Evolutionary conservation across 768 basidiomycete species (phyloP), one percentile per base, ranked within the genome.

Genomic region (Mycena filopes): DNA sequence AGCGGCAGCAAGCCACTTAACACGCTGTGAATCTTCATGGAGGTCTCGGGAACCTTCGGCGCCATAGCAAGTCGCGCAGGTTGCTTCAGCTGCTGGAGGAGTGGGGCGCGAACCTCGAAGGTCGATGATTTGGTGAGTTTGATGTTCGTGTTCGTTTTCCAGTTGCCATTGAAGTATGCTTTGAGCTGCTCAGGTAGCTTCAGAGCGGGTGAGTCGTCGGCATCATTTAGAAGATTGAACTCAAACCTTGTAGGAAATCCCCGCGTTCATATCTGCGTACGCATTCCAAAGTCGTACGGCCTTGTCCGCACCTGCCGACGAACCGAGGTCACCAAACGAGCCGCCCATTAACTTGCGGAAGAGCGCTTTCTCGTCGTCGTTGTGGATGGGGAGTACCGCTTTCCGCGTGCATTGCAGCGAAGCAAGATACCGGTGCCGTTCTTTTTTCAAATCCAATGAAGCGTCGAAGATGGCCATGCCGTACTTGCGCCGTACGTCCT

Each of bases 351-450:
- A 20, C 3, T 25, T 12, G 1, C 18, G 16, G 25, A 48, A 48
- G 48, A 29, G 20, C 26, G 12, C 26, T 49, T 48, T 18, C 45
- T 49, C 2, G 12, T 26, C 3, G 1, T 4, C 1, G 29, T 11
- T 60, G n/a, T 61, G 46, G 25, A 67, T 21, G 0, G 65, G 65
- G 8, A 67, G 48, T 6, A 67, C 43, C 2, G 59, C n/a, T 25
- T 67, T 60, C 15, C 65, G 15, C 4, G 65, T 67, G 3, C 59
- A 53, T 26, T 65, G 64, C 1, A 58, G 38, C 0, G 47, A n/a
- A 23, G 68, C 59, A 10, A 69, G 26, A 45, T 55, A 40, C 12
- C 13, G 54, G 15, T 69, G 68, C 0, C 15, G 61, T 11, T 53
- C 64, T 12, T 40, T 25, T 31, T 26, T 26, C 11, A 41, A 55